Evolutionary conservation across 176 grass and related monocot species (phyloP).

Genomic region (Luzula sylvatica): DNA sequence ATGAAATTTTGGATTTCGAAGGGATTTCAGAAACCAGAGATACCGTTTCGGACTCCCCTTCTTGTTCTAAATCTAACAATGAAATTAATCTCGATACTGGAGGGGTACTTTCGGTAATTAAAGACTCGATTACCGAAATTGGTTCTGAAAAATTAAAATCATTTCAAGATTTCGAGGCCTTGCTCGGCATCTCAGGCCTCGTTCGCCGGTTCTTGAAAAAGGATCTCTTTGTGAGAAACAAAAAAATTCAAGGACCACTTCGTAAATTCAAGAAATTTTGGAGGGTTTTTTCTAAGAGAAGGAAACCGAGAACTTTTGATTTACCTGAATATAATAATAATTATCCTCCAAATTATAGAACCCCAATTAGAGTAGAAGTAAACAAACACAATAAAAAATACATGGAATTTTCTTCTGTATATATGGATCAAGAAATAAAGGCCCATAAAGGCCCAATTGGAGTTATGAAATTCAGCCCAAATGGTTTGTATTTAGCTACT

Average conservation of each 20-base stretch:
- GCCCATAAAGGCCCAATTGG: conserved; percentile 81
- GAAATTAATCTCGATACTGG: too few relatives aligned
- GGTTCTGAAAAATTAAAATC: conserved; percentile 51
- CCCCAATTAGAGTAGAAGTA: conserved; percentile 42
- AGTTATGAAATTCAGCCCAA: conserved; percentile 69
- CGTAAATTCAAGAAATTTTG: conserved; percentile 39
- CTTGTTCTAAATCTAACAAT: conserved; percentile 5
- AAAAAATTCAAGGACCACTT: conserved; percentile 7
- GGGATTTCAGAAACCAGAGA: conserved; percentile 14
- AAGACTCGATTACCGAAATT: conserved; percentile 44
- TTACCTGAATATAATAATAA: conserved; percentile 28
- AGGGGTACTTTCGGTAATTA: neutral
- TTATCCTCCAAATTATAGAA: conserved; percentile 9
- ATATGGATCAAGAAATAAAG: conserved; percentile 74
- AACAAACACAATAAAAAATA: conserved; percentile 42
- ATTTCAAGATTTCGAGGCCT: conserved; percentile 45
- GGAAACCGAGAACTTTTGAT: conserved; percentile 37
- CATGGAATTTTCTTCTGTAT: conserved; percentile 67
- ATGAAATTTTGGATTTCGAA: conserved; percentile 25
- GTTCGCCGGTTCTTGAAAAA: conserved; percentile 29
- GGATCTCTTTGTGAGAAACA: conserved; percentile 21
- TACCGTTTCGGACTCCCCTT: conserved; percentile 14
- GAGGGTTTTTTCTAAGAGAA: conserved; percentile 42
- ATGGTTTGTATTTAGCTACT: conserved; percentile 78
- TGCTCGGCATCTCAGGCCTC: conserved; percentile 39